These are phyloP conservation scores for Mucor racemosus DNA, from an alignment of 371 early-diverging fungal genomes.

Conservation along the genomic window DNA sequence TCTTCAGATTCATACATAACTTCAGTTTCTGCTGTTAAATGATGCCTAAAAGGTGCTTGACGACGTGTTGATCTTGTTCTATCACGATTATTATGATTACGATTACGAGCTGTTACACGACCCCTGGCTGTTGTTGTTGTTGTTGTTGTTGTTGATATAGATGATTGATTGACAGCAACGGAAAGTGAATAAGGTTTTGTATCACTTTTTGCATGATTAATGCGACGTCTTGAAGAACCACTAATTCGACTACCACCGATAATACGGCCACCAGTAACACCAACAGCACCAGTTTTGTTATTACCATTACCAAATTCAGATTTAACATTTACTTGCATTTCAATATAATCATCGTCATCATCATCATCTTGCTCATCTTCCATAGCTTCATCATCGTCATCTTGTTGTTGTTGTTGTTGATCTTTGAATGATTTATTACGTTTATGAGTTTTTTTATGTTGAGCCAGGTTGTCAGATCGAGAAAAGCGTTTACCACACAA, in stretches of 20 bases:
- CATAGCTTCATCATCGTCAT: not conserved
- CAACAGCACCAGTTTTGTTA: not conserved
- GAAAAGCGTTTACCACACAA: conserved; percentile 81
- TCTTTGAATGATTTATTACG: conserved; percentile 33
- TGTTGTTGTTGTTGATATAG: not conserved
- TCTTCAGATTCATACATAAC: conserved; percentile 2
- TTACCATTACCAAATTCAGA: not conserved
- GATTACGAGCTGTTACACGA: conserved; percentile 3
- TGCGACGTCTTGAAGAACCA: conserved; percentile 1
- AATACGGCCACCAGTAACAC: not conserved
- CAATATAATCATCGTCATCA: not conserved
- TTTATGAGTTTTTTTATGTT: conserved; percentile 66
- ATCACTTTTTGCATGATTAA: not conserved
- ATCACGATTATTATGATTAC: not conserved
- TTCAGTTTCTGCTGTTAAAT: not conserved
- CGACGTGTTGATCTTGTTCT: not conserved
- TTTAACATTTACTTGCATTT: not conserved
- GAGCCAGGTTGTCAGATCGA: conserved; percentile 74
- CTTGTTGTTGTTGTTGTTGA: not conserved
- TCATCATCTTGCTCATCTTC: conserved; percentile 6
- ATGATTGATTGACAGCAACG: not conserved
- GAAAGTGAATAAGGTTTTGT: conserved; percentile 11
- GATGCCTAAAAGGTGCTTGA: not conserved
- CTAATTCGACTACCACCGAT: not conserved
- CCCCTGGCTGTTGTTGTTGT: not conserved